These are phyloP conservation scores for Dicorynia guianensis DNA, from an alignment of 306 rosid genomes.

Conservation along the genomic window DNA sequence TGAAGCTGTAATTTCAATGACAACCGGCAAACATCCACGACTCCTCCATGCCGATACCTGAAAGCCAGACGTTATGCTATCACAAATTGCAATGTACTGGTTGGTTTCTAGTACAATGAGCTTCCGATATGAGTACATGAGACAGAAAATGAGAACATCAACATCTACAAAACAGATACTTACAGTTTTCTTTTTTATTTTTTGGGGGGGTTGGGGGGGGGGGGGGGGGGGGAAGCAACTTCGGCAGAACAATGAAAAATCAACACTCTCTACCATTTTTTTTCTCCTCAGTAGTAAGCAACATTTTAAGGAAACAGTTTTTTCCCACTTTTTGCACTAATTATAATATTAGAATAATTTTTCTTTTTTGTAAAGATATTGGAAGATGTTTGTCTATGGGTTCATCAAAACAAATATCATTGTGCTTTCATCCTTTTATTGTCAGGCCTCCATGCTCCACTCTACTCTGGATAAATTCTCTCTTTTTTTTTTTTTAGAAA, in stretches of 20 bases:
- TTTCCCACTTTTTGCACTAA: background rate
- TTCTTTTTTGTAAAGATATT: background rate
- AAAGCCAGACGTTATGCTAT: constrained; percentile 6
- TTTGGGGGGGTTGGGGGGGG: no score
- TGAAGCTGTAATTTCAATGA: constrained; percentile 73
- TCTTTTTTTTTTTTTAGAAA: no score
- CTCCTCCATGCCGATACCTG: constrained; percentile 88
- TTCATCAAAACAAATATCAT: background rate
- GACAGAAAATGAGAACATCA: background rate
- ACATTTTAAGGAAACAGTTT: background rate
- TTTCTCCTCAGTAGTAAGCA: background rate
- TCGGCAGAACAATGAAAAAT: background rate
- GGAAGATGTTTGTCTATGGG: background rate
- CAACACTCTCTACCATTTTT: background rate
- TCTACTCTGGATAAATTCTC: no score
- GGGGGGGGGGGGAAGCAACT: no score
- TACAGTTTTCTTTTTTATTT: background rate
- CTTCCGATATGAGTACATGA: background rate
- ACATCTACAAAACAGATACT: background rate
- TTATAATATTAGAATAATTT: background rate
- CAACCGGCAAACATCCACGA: constrained; percentile 83
- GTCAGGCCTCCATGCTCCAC: background rate
- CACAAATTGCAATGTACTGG: background rate
- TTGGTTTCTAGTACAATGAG: background rate
- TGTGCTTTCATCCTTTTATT: background rate